Base-by-base conservation (phyloP, 2,329 filamentous ascomycete species). In the Podosphaera leucotricha region DNA sequence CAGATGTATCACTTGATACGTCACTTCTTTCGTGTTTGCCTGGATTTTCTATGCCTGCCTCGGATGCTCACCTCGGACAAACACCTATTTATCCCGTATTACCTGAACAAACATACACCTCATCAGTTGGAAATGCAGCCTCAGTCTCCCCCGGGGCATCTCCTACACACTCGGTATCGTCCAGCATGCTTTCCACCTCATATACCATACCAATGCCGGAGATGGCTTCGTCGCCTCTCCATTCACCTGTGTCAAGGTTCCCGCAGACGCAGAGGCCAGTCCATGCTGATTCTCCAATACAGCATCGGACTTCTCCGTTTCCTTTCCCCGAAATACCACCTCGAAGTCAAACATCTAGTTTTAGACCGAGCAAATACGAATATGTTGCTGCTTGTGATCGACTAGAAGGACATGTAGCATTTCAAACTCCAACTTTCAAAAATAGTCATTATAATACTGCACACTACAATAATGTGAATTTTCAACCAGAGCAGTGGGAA, bases 361-460 rank as follows among this genome's bases (percentile, higher is more conserved):
- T 57, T 46, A 49, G 57, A 2, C 57, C 55, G 5, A 58, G 56
- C 26, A 57, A 55, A 47, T 59, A 57, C 30, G 55, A 58, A 38
- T 57, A 52, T 51, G 53, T 54, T 28, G 51, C 50, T 15, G 51
- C 53, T 18, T 52, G 52, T 16, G 55, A 55, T 48, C 53, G 52
- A 50, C 53, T 54, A 38, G 53, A 55, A 28, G 50, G 50, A 1
- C 51, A 53, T 11, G 50, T 55, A 10, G 48, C 50, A 35, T 56
- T 58, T 20, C 52, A 58, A 44, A 77, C 71, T 2, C 67, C 63
- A 43, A 72, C 70, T 1, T 79, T 79, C 53, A 75, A 74, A 53
- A 77, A 78, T 50, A 75, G 69, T 43, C 71, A 77, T 44, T 77
- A 72, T 60, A 79, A 78, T 52, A 67, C 67, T 40, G 74, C 75